Evolutionary conservation across 2,329 filamentous ascomycete species (phyloP).

Genomic region (Westerdykella sp.): DNA sequence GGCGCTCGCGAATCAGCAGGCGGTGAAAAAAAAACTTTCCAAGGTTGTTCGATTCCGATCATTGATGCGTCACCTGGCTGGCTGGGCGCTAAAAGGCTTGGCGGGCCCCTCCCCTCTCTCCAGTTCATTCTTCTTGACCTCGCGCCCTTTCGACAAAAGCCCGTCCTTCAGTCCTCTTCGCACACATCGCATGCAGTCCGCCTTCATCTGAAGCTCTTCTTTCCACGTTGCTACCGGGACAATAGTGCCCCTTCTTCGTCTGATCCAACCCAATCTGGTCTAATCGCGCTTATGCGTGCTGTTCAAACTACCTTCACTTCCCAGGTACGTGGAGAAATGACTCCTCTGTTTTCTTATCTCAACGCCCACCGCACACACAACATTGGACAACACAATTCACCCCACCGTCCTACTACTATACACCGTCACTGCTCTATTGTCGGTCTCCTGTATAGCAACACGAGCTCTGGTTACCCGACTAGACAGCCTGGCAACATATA

Average conservation of each 20-base stretch:
- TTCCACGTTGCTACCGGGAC: slow-evolving; percentile 14
- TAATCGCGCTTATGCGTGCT: slow-evolving; percentile 45
- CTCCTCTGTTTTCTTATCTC: slow-evolving; percentile 26
- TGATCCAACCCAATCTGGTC: slow-evolving; percentile 19
- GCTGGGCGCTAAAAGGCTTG: neutral
- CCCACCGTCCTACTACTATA: too few relatives aligned
- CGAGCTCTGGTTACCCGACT: neutral
- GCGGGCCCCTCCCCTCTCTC: slow-evolving; percentile 6
- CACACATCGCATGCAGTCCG: slow-evolving; percentile 1
- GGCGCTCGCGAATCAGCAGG: slow-evolving; percentile 3
- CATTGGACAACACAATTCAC: too few relatives aligned
- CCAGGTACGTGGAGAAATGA: slow-evolving; percentile 41
- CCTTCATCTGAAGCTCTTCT: neutral
- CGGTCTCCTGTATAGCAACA: too few relatives aligned
- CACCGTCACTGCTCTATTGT: too few relatives aligned
- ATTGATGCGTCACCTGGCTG: slow-evolving; percentile 1
- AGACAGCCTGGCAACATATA: neutral
- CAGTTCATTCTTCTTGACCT: slow-evolving; percentile 3
- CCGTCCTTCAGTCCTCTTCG: slow-evolving; percentile 5
- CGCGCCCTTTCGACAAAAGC: slow-evolving; percentile 13
- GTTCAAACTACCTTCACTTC: slow-evolving; percentile 48
- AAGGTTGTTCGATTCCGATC: neutral
- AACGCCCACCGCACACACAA: slow-evolving; percentile 9
- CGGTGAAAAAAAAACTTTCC: too few relatives aligned
- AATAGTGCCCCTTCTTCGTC: slow-evolving; percentile 17